Conservation (phyloP, 2,329 filamentous ascomycete species). For the Ascochyta fabae region DNA sequence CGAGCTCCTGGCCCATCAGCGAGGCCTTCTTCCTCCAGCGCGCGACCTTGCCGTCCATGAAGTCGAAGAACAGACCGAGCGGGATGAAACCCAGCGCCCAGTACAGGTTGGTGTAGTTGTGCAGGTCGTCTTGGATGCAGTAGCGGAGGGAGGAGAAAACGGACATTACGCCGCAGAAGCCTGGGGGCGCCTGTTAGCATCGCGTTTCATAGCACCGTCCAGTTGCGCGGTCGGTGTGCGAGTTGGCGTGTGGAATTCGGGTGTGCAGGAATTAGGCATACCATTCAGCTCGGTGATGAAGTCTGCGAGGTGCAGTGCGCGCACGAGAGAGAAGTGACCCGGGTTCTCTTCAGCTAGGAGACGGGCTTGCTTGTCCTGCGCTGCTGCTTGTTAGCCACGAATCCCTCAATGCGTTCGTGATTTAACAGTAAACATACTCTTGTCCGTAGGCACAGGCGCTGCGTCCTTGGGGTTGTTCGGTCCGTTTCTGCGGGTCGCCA, state of each 20-base stretch:
- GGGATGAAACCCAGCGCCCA: slow-evolving; percentile 85
- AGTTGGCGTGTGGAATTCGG: not conserved
- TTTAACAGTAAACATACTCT: slow-evolving; percentile 9
- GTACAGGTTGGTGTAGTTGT: slow-evolving; percentile 74
- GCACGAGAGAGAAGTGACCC: slow-evolving; percentile 71
- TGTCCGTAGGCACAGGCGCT: slow-evolving; percentile 12
- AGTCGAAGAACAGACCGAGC: slow-evolving; percentile 89
- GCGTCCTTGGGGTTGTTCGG: slow-evolving; percentile 38
- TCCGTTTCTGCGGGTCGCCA: slow-evolving; percentile 19
- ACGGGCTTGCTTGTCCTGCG: slow-evolving; percentile 76
- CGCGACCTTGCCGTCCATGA: slow-evolving; percentile 96
- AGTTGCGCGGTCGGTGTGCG: not conserved
- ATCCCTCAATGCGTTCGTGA: not conserved
- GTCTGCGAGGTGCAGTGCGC: slow-evolving; percentile 77
- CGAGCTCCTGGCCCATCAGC: slow-evolving; percentile 96
- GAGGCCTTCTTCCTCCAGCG: slow-evolving; percentile 96
- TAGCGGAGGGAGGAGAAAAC: slow-evolving; percentile 95
- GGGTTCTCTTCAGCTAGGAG: slow-evolving; percentile 69
- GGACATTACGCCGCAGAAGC: slow-evolving; percentile 91
- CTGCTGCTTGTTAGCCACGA: slow-evolving; percentile 49
- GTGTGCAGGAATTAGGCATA: slow-evolving; percentile 25
- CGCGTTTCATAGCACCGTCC: not conserved
- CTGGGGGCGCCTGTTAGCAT: slow-evolving; percentile 48
- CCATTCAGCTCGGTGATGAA: slow-evolving; percentile 84
- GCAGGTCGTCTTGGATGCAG: slow-evolving; percentile 73